A percentile compares a stretch with the other conserved stretches of the same genome.
These are phyloP conservation scores for Thielaviopsis musarum DNA, from an alignment of 2,329 filamentous ascomycete genomes.

Conservation along the genomic window DNA sequence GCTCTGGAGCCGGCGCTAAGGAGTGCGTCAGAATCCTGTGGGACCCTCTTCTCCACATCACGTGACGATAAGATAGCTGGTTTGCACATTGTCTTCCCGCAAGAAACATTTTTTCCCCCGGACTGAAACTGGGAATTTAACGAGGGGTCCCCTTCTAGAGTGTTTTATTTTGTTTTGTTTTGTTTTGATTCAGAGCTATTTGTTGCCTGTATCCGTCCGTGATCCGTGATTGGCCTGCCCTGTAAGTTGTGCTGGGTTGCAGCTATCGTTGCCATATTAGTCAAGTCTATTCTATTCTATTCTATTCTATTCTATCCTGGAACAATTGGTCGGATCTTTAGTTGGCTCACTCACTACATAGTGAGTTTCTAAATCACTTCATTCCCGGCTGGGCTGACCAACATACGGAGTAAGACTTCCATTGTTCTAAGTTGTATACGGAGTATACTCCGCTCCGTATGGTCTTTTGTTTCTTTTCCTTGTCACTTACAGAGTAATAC, in stretches of 20 bases:
- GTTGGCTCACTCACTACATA: background rate
- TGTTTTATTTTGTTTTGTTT: too few relatives aligned
- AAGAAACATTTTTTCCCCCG: background rate
- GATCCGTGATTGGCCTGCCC: background rate
- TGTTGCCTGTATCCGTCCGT: background rate
- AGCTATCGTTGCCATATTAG: background rate
- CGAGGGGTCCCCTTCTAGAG: background rate
- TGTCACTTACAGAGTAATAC: background rate
- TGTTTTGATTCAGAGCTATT: background rate
- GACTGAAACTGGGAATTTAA: background rate
- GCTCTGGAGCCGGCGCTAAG: background rate
- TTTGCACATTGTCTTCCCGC: background rate
- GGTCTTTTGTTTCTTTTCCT: background rate
- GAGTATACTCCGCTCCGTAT: too few relatives aligned
- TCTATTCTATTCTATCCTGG: too few relatives aligned
- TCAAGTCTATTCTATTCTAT: background rate
- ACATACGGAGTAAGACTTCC: too few relatives aligned
- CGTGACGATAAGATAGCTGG: conserved; percentile 7
- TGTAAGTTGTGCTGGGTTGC: background rate
- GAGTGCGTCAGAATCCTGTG: background rate
- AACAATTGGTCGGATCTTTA: background rate
- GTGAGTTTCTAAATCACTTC: background rate
- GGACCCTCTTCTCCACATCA: conserved; percentile 3
- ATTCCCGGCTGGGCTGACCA: background rate
- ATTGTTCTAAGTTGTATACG: too few relatives aligned